A percentile compares a stretch with the other conserved stretches of the same genome.
Conservation (phyloP, 139 green algal genomes). For the Desmodesmus armatus region DNA sequence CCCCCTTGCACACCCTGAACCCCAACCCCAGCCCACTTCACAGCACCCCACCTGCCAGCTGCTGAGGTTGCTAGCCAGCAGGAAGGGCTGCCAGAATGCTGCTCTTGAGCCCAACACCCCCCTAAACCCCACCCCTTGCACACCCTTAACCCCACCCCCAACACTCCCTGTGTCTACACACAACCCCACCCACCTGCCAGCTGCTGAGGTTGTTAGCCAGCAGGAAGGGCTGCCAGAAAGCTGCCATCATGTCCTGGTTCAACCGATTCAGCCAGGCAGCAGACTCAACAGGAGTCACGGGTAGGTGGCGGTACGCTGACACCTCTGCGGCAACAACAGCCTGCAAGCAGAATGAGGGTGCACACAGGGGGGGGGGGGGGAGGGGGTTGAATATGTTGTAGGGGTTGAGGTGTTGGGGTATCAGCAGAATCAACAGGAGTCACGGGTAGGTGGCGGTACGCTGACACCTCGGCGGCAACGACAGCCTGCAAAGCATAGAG, state of each 20-base stretch:
- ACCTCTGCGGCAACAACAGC: conserved; percentile 43
- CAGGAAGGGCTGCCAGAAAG: conserved; percentile 57
- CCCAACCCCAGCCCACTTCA: too few species aligned
- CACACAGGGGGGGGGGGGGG: background rate
- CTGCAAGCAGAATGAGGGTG: background rate
- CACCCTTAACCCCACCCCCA: too few species aligned
- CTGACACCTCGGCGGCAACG: conserved; percentile 30
- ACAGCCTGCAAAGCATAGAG: too few species aligned
- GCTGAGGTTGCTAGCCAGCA: conserved; percentile 59
- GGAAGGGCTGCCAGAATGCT: conserved; percentile 53
- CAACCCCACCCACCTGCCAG: conserved; percentile 46
- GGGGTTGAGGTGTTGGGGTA: background rate
- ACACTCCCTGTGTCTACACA: too few species aligned
- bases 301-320: conserved; percentile 26
- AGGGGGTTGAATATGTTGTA: background rate
- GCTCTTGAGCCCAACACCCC: too few species aligned
- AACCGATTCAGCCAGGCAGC: conserved; percentile 57
- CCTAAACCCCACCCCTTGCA: too few species aligned
- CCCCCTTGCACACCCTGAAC: too few species aligned
- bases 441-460: conserved; percentile 30
- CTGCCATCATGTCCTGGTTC: conserved; percentile 50
- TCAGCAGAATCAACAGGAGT: conserved; percentile 46
- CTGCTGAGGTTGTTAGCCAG: conserved; percentile 58
- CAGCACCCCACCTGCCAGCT: too few species aligned
- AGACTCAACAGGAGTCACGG: conserved; percentile 55